Evolutionary conservation across 139 green algal genomes (phyloP).

Genomic region (Chlorella vulgaris): DNA sequence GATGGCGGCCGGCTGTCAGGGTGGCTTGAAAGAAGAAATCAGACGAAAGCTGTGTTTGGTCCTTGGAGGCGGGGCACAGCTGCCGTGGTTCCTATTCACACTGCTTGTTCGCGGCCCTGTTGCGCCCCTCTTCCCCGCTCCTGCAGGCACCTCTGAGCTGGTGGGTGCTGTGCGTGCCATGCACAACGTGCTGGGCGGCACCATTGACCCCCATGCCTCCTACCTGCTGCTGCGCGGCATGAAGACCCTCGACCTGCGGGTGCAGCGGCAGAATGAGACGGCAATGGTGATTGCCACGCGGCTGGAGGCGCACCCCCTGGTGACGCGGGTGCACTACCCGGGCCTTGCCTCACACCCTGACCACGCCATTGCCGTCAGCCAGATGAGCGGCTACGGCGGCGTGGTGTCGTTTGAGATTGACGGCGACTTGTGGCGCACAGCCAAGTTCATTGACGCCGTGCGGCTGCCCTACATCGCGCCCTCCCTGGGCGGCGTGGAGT

Average conservation of each 20-base stretch:
- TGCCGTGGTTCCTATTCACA: background rate
- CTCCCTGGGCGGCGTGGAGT: constrained; percentile 96
- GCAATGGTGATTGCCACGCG: constrained; percentile 73
- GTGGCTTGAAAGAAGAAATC: too few species aligned
- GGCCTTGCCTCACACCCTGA: constrained; percentile 92
- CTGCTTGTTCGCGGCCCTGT: background rate
- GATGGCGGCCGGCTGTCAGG: too few species aligned
- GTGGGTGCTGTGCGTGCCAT: constrained; percentile 85
- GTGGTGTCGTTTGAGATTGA: constrained; percentile 94
- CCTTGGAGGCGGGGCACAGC: too few species aligned
- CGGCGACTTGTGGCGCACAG: constrained; percentile 88
- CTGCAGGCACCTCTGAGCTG: constrained; percentile 67
- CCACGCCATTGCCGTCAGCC: constrained; percentile 87
- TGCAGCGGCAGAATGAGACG: constrained; percentile 81
- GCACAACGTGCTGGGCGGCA: constrained; percentile 98
- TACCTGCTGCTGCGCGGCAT: constrained; percentile 97
- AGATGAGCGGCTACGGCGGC: constrained; percentile 97
- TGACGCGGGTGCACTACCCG: constrained; percentile 72
- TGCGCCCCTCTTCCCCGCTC: background rate
- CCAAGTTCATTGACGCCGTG: constrained; percentile 91
- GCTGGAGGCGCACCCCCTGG: constrained; percentile 85
- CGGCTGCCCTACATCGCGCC: constrained; percentile 98
- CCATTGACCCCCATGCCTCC: constrained; percentile 94
- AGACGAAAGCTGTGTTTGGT: too few species aligned
- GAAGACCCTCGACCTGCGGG: constrained; percentile 95